These are phyloP conservation scores for Vicia villosa DNA, from an alignment of 306 rosid species.

Conservation along the genomic window DNA sequence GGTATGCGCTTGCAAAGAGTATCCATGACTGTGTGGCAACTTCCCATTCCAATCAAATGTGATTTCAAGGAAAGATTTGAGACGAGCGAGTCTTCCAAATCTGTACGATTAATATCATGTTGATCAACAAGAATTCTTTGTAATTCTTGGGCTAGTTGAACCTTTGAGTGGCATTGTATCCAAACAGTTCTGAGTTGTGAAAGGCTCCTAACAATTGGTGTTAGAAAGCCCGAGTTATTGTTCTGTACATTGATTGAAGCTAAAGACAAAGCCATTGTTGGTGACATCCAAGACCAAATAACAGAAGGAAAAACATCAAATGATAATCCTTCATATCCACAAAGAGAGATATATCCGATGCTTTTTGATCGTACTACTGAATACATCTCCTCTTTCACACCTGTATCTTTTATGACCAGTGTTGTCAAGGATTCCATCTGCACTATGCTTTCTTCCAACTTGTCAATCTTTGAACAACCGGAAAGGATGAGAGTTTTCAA, in stretches of 20 bases:
- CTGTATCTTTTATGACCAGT: slow-evolving; percentile 34
- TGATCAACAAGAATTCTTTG: not conserved
- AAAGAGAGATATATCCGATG: slow-evolving; percentile 36
- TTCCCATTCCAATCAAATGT: slow-evolving; percentile 32
- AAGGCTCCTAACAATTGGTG: slow-evolving; percentile 1
- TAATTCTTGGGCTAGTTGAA: not conserved
- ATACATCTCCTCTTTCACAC: slow-evolving; percentile 30
- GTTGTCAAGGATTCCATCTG: slow-evolving; percentile 49
- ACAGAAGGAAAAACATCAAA: slow-evolving; percentile 33
- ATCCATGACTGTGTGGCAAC: not conserved
- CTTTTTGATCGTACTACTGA: slow-evolving; percentile 21
- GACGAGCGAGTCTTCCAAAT: not conserved
- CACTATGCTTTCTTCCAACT: slow-evolving; percentile 38
- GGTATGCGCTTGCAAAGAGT: slow-evolving; percentile 16
- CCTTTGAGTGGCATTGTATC: slow-evolving; percentile 2
- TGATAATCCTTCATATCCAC: slow-evolving; percentile 43
- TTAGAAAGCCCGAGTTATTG: not conserved
- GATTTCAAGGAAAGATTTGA: not conserved
- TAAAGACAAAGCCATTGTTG: slow-evolving; percentile 16
- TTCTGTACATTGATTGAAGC: not conserved
- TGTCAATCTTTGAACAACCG: slow-evolving; percentile 43
- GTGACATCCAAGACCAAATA: slow-evolving; percentile 43
- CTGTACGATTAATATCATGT: not conserved
- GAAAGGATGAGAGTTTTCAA: slow-evolving; percentile 44
- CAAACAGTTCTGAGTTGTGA: slow-evolving; percentile 7